Evolutionary conservation across 495 filamentous ascomycete species (phyloP).

Genomic region (Penicillium roqueforti): DNA sequence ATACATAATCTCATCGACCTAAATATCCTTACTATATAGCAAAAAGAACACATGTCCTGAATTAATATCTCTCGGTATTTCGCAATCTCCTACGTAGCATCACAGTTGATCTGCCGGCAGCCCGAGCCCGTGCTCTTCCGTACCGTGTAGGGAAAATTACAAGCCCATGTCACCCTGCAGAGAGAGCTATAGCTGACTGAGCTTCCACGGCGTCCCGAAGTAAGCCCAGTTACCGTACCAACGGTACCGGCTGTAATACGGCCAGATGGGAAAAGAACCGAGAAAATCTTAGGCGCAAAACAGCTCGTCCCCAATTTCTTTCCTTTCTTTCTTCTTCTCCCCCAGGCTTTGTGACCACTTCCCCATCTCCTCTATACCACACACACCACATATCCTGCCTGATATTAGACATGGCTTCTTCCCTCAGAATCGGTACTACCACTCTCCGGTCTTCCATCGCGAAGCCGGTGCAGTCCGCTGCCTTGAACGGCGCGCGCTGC

Average conservation of each 20-base stretch:
- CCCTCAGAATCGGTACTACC: slow-evolving; percentile 70
- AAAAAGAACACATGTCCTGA: neutral
- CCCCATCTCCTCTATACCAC: slow-evolving; percentile 24
- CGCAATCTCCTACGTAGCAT: neutral
- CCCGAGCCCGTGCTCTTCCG: slow-evolving; percentile 16
- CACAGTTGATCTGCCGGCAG: slow-evolving; percentile 23
- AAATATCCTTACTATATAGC: neutral
- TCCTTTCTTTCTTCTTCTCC: slow-evolving; percentile 13
- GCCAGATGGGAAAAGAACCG: slow-evolving; percentile 37
- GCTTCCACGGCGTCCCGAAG: slow-evolving; percentile 18
- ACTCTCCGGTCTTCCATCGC: slow-evolving; percentile 68
- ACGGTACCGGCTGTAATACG: slow-evolving; percentile 38
- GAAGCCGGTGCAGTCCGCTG: slow-evolving; percentile 59
- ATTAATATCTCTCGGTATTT: neutral
- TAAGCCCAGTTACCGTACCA: slow-evolving; percentile 24
- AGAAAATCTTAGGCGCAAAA: slow-evolving; percentile 19
- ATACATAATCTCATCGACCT: neutral
- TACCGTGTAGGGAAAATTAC: slow-evolving; percentile 26
- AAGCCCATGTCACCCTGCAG: no score
- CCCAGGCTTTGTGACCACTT: slow-evolving; percentile 14
- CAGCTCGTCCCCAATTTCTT: slow-evolving; percentile 25
- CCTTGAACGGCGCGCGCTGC: slow-evolving; percentile 77
- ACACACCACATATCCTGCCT: slow-evolving; percentile 30
- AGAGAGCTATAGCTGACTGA: neutral
- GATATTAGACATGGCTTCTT: slow-evolving; percentile 66